Conservation (phyloP, 2,329 filamentous ascomycete species). For the Stemphylium beticola region DNA sequence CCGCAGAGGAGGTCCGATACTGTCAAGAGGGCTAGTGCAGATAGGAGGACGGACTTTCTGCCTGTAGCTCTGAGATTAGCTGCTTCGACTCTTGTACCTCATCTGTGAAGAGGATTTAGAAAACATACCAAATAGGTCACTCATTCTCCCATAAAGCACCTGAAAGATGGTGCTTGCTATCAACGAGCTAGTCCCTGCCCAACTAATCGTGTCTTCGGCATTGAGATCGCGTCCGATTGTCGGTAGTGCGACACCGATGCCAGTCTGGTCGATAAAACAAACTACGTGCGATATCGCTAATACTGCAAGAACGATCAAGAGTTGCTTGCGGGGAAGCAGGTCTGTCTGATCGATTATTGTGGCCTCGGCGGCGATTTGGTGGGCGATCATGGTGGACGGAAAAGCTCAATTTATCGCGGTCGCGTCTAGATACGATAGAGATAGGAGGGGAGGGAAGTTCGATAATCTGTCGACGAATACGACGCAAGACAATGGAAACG, state of each 20-base stretch:
- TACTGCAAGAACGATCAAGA: conserved; percentile 59
- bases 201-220: conserved; percentile 59
- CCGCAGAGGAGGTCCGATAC: conserved; percentile 66
- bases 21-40: conserved; percentile 59
- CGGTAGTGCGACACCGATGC: conserved; percentile 54
- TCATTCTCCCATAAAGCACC: conserved; percentile 67
- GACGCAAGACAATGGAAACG: too few species aligned
- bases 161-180: conserved; percentile 68
- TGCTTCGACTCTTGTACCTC: not conserved
- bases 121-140: conserved; percentile 61
- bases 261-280: conserved; percentile 64
- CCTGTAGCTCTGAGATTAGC: conserved; percentile 5
- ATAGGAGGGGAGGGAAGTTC: too few species aligned
- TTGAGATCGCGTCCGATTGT: conserved; percentile 47
- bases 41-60: conserved; percentile 55
- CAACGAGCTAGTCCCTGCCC: conserved; percentile 61
- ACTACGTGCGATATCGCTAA: conserved; percentile 62
- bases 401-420: too few species aligned
- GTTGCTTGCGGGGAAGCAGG: conserved; percentile 59
- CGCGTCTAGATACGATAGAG: too few species aligned
- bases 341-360: conserved; percentile 56
- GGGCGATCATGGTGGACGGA: not conserved
- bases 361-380: conserved; percentile 21
- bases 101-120: not conserved
- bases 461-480: too few species aligned